Conservation (phyloP, 2,329 filamentous ascomycete species). For the Arthrinium phaeospermum region DNA sequence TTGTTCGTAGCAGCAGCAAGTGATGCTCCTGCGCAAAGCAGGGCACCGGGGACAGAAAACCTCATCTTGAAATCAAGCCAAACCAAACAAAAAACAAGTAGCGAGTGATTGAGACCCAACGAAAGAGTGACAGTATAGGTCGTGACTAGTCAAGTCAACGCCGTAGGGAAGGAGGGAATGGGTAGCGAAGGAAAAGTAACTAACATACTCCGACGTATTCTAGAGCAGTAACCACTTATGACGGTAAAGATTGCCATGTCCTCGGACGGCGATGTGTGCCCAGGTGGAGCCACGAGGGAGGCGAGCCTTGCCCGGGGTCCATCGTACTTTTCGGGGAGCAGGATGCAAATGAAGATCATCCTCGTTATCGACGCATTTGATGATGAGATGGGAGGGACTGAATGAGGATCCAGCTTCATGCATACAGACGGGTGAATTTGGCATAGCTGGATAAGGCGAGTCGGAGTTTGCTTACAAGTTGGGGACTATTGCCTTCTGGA, state of each 20-base stretch:
- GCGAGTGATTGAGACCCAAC: neutral
- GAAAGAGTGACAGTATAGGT: slow-evolving; percentile 1
- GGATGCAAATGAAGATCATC: neutral
- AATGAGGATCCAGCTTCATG: neutral
- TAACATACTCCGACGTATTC: neutral
- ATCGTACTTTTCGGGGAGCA: neutral
- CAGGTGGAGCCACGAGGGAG: too few species aligned
- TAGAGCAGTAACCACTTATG: neutral
- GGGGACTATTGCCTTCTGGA: neutral
- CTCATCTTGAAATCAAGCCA: neutral
- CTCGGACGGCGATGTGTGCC: neutral
- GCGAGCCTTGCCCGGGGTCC: neutral
- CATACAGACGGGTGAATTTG: neutral
- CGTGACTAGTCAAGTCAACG: neutral
- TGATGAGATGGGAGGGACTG: neutral
- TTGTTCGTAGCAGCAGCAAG: neutral
- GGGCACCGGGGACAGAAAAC: neutral
- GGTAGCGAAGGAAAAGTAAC: neutral
- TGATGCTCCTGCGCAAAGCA: slow-evolving; percentile 5
- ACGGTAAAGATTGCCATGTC: neutral
- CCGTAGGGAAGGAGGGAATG: neutral
- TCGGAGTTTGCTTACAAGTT: neutral
- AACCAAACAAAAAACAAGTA: neutral
- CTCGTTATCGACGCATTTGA: neutral
- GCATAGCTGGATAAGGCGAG: neutral